Evolutionary conservation across 345 rosid genomes (phyloP).

Genomic region (Chamaenerion angustifolium): DNA sequence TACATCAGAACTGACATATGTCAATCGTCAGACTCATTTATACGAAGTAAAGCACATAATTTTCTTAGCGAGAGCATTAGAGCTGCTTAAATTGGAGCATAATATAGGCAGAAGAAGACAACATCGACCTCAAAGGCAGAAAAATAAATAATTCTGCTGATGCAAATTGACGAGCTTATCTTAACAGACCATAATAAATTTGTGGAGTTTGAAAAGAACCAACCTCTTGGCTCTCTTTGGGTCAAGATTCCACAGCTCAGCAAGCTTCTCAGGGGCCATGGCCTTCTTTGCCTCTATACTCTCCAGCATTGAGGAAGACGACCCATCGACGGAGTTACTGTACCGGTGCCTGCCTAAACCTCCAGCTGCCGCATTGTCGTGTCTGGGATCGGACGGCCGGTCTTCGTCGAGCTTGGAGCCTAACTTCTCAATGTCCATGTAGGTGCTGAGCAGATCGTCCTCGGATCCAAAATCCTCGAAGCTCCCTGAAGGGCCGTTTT

Average conservation of each 20-base stretch:
- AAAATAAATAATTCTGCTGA: too few relatives aligned
- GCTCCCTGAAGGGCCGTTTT: slow-evolving; percentile 14
- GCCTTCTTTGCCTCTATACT: slow-evolving; percentile 87
- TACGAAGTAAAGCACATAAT: too few relatives aligned
- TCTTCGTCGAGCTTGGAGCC: slow-evolving; percentile 30
- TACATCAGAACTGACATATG: too few relatives aligned
- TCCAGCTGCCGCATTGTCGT: slow-evolving; percentile 24
- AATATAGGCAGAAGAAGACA: too few relatives aligned
- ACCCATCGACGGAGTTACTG: slow-evolving; percentile 68
- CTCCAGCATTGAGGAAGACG: slow-evolving; percentile 34
- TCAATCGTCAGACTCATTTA: too few relatives aligned
- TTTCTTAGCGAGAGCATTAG: too few relatives aligned
- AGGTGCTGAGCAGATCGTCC: slow-evolving; percentile 61
- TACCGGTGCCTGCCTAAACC: slow-evolving; percentile 32
- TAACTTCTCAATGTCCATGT: slow-evolving; percentile 73
- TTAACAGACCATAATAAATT: neutral
- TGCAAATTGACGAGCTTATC: too few relatives aligned
- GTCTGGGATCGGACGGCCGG: neutral
- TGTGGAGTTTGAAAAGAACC: neutral
- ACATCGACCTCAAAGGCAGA: too few relatives aligned
- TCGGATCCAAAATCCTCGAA: slow-evolving; percentile 60
- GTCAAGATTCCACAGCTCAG: slow-evolving; percentile 70
- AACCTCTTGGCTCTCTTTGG: slow-evolving; percentile 93
- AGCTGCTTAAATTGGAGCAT: too few relatives aligned
- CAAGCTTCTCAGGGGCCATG: slow-evolving; percentile 86